Percentiles rank a stretch among this genome's conserved stretches.
Evolutionary conservation across 2,329 filamentous ascomycete genomes (phyloP).

Genomic region (Fusarium tanahbumbuense): DNA sequence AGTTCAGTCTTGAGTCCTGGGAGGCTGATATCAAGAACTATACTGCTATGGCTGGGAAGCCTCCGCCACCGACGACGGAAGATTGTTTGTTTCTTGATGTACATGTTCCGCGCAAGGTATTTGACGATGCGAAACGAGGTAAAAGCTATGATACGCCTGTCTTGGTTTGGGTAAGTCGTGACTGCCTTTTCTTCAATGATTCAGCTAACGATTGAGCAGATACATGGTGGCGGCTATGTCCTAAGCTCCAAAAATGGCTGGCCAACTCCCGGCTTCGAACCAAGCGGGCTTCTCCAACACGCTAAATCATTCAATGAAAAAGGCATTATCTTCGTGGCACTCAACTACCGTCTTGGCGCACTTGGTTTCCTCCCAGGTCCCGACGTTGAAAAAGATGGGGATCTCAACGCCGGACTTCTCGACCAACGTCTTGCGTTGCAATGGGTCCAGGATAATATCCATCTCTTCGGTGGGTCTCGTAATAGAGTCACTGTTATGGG

Average conservation of each 20-base stretch:
- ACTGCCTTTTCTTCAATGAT: rapidly evolving
- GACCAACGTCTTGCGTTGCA: conserved; percentile 61
- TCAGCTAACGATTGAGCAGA: neutral
- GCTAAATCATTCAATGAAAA: neutral
- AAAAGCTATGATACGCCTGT: rapidly evolving
- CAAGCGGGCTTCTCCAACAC: neutral
- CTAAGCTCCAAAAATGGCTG: neutral
- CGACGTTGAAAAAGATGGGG: neutral
- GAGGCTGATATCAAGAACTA: neutral
- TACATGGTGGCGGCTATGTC: neutral
- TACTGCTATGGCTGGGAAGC: rapidly evolving
- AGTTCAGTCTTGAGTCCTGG: neutral
- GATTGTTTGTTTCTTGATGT: neutral
- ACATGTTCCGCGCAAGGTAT: neutral
- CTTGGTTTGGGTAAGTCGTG: neutral
- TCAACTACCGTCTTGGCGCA: conserved; percentile 8
- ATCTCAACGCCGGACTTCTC: conserved; percentile 61
- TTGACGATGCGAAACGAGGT: rapidly evolving
- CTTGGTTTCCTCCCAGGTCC: neutral
- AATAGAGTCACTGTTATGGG: conserved; percentile 38
- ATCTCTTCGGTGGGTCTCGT: conserved; percentile 62
- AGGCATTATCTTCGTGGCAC: neutral
- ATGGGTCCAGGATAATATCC: conserved; percentile 64
- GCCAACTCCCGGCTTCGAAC: neutral
- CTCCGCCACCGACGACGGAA: neutral